Conservation (phyloP, 2,329 filamentous ascomycete species). For the Fusarium sp. region DNA sequence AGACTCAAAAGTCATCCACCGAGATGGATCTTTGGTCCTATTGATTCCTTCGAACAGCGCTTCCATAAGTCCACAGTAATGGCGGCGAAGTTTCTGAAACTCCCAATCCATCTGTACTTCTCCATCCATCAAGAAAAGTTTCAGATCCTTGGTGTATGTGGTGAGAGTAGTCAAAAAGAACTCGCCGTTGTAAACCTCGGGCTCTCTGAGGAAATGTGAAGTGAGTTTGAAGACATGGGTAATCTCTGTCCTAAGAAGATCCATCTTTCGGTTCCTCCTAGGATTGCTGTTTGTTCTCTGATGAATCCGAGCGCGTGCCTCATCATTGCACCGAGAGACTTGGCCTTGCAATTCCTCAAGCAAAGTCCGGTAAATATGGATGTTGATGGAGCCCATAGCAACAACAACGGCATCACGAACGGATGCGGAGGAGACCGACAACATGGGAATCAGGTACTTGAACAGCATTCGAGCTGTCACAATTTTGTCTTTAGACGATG, state of each 20-base stretch:
- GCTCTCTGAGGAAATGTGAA: constrained; percentile 84
- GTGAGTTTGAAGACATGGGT: constrained; percentile 97
- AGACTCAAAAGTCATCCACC: constrained; percentile 98
- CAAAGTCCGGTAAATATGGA: constrained; percentile 90
- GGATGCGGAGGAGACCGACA: constrained; percentile 81
- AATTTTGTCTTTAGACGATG: constrained; percentile 77
- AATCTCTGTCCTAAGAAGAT: constrained; percentile 90
- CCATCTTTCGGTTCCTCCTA: constrained; percentile 83
- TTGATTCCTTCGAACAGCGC: constrained; percentile 93
- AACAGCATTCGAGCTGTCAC: constrained; percentile 90
- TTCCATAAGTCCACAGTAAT: constrained; percentile 95
- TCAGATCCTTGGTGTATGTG: constrained; percentile 89
- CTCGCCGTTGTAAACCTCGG: constrained; percentile 84
- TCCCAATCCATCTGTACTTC: constrained; percentile 96
- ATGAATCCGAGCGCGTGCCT: constrained; percentile 87
- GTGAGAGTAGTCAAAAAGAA: constrained; percentile 92
- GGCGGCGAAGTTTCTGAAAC: constrained; percentile 88
- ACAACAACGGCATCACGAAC: constrained; percentile 91
- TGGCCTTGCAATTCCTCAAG: constrained; percentile 91
- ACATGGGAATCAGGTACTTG: constrained; percentile 87
- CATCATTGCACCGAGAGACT: constrained; percentile 86
- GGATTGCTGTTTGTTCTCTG: constrained; percentile 87
- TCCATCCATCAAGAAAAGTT: constrained; percentile 92
- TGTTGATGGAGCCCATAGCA: constrained; percentile 93
- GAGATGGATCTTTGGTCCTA: constrained; percentile 81